Base-by-base conservation (phyloP, 495 filamentous ascomycete genomes). In the Acidiella bohemica region DNA sequence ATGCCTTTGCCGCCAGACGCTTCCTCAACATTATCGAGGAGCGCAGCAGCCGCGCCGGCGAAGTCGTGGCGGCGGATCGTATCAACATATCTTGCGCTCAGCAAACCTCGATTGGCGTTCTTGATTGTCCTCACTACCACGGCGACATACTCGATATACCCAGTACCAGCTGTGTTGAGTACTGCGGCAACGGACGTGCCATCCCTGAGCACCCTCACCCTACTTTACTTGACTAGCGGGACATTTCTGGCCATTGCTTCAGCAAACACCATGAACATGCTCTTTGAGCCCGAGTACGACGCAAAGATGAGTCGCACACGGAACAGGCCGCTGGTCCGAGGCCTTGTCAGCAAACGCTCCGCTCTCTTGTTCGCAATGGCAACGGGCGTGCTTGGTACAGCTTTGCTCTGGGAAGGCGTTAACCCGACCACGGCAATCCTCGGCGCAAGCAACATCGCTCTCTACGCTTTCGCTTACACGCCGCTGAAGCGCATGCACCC, bases 181-280 rank as follows among this genome's bases (percentile, higher is more conserved):
- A 75, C 82, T 19, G 67, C 75, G 9, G 72, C 80, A 34, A 75
- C 78, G 19, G 68, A 70, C 30, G 76, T 83, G 13, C 88, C 90
- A 0, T 88, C 84, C 7, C 75, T 97, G 32, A 85, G 79, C 22
- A 78, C 90, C 4, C 66, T 96, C 25, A 97, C 92, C 8, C 78
- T 97, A 13, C 66, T 88, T 43, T 95, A 92, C 70, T 75, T 97
- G 50, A 93, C 88, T 0, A 70, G 73, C 11, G 90, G 90, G 33
- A 97, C 90, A 1, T 73, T 88, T 12, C 72, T 96, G 6, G 81
- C 80, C 54, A 81, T 67, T 22, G 84, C 85, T 34, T 80, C 78
- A 47, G 90, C 90, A 32, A 97, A 96, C 52, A 78, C 90, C 0
- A 66, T 96, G 36, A 97, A 97, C 66, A 97, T 97, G 90, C 76